Conservation (phyloP, 768 basidiomycete species). For the Leucocoprinus leucothites region DNA sequence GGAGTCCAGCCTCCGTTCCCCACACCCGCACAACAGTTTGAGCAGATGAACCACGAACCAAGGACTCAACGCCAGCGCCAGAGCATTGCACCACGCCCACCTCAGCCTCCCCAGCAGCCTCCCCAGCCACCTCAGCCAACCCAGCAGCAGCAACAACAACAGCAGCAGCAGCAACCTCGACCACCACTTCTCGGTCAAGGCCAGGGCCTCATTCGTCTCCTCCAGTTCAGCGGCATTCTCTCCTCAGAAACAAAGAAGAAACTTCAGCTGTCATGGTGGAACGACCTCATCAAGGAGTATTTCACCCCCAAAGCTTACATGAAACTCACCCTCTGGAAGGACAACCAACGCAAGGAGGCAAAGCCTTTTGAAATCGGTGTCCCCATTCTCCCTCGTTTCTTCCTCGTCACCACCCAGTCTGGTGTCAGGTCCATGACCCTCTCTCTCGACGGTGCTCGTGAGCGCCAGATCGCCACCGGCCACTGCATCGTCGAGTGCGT, state of each 20-base stretch:
- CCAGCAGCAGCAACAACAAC: slow-evolving; percentile 12
- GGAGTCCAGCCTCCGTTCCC: too few relatives aligned
- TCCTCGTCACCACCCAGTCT: slow-evolving; percentile 80
- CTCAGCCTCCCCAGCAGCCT: slow-evolving; percentile 20
- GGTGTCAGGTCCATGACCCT: slow-evolving; percentile 83
- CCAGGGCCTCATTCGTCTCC: slow-evolving; percentile 59
- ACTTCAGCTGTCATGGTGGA: slow-evolving; percentile 67
- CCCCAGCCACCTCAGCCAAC: not conserved
- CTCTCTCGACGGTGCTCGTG: slow-evolving; percentile 74
- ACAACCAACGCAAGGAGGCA: slow-evolving; percentile 73
- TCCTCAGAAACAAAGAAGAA: slow-evolving; percentile 55
- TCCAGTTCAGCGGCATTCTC: slow-evolving; percentile 70
- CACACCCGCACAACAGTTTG: slow-evolving; percentile 65
- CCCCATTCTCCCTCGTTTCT: slow-evolving; percentile 79
- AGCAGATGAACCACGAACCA: slow-evolving; percentile 46
- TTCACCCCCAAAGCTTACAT: slow-evolving; percentile 70
- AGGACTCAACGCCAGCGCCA: too few relatives aligned
- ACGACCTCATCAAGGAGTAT: slow-evolving; percentile 58
- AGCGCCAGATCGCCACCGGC: slow-evolving; percentile 46
- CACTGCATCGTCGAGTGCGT: slow-evolving; percentile 68
- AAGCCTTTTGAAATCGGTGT: slow-evolving; percentile 84
- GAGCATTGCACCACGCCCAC: slow-evolving; percentile 23
- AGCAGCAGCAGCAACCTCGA: not conserved
- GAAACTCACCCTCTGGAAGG: slow-evolving; percentile 87
- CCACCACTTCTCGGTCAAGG: slow-evolving; percentile 45